Base-by-base conservation (phyloP, 768 basidiomycete genomes). In the Tulasnella sp. region DNA sequence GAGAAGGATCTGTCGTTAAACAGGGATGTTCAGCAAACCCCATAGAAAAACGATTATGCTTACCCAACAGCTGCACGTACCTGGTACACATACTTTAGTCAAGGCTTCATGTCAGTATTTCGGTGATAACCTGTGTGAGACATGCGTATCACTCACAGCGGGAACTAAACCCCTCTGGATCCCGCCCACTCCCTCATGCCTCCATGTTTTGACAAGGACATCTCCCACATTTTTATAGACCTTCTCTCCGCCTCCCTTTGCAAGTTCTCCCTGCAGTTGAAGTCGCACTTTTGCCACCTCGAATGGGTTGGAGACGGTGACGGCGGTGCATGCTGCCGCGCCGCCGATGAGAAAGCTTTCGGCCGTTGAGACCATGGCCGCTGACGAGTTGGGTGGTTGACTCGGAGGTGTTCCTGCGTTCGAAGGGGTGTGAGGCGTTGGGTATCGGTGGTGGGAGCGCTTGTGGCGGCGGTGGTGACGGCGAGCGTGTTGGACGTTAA, bases 231-330 rank as follows among this genome's bases (percentile, higher is more conserved):
- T 94, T 81, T 90, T 94, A 88, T 99, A 99, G 3, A 98, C 94
- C 84, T 91, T 94, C 82, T 85, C 82, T 22, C 89, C 89, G 12
- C 93, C 91, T 9, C 86, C 89, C 84, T 93, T 96, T 46, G 94
- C 91, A 16, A 99, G 90, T 86, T 99, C 98, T 37, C 97, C 98
- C 84, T 99, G 96, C 37, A 99, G 90, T 85, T 99, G 98, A 76
- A 99, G 87, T 79, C 97, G 93, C 60, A 98, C 99, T 87, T 99
- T 99, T 72, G 94, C 94, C 31, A 96, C 95, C 84, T 86, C 85
- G 60, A 40, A 82, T 20, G 48, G 77, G 72, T 81, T 81, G 82
- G 82, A 69, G 80, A 81, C 37, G 72, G 79, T 78, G 78, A 80
- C 41, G 48, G 97, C 97, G 69, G 94, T 92, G 85, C 92, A 95